Evolutionary conservation across 2,329 filamentous ascomycete species (phyloP).

Genomic region (Exophiala viscosa): DNA sequence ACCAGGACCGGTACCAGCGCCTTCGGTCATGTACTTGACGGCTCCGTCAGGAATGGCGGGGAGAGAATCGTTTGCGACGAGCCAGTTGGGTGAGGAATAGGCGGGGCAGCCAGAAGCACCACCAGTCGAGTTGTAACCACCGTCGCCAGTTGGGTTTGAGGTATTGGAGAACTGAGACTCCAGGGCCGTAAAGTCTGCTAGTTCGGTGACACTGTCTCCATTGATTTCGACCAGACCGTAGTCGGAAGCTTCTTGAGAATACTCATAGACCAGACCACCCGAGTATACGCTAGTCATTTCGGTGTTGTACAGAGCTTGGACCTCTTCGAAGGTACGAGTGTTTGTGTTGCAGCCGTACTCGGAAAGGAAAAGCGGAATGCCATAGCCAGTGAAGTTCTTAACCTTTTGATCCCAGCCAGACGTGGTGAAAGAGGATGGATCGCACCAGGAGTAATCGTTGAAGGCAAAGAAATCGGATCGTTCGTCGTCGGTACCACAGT

Average conservation of each 20-base stretch:
- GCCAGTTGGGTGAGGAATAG: conserved; percentile 52
- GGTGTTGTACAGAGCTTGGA: conserved; percentile 71
- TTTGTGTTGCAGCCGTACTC: conserved; percentile 90
- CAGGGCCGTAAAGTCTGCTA: conserved; percentile 60
- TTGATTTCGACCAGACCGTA: conserved; percentile 74
- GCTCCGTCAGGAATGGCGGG: conserved; percentile 57
- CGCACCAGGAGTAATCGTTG: conserved; percentile 88
- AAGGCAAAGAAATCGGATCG: conserved; percentile 86
- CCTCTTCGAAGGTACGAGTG: conserved; percentile 75
- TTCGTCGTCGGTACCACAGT: conserved; percentile 80
- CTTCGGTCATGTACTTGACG: conserved; percentile 54
- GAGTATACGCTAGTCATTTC: conserved; percentile 91
- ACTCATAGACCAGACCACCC: conserved; percentile 94
- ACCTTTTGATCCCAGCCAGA: conserved; percentile 89
- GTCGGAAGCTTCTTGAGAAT: conserved; percentile 71
- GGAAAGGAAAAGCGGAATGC: conserved; percentile 87
- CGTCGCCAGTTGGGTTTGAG: conserved; percentile 52
- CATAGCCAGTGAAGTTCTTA: conserved; percentile 79
- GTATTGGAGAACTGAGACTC: conserved; percentile 50
- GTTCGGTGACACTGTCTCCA: conserved; percentile 54
- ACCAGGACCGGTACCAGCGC: conserved; percentile 56
- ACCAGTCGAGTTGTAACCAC: conserved; percentile 56
- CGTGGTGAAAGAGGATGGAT: conserved; percentile 61
- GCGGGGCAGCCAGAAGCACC: conserved; percentile 53
- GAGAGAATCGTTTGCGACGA: conserved; percentile 50